phyloP scores from a whole-genome alignment of 2,329 filamentous ascomycete species.

The Colletotrichum noveboracense region DNA sequence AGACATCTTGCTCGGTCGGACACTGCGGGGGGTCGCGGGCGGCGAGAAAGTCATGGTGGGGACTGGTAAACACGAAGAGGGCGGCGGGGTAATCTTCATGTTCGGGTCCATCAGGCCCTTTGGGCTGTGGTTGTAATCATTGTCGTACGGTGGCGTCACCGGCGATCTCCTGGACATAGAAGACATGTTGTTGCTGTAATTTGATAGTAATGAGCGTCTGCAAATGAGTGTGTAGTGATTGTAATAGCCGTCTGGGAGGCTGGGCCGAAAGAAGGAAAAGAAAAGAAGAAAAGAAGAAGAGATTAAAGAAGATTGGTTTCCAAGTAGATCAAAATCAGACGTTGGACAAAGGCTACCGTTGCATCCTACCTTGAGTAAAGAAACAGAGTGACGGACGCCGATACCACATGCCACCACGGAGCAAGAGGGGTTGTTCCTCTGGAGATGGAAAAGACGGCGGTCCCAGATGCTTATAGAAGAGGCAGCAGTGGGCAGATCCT shows the following conservation, averaged over 20 bases:
- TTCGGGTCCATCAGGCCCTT: neutral
- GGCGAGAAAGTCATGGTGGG: slow-evolving; percentile 26
- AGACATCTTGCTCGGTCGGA: slow-evolving; percentile 26
- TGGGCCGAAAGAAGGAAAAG: neutral
- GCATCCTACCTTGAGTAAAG: neutral
- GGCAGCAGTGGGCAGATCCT: neutral
- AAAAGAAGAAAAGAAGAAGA: neutral
- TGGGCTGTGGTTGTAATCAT: neutral
- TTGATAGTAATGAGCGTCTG: neutral
- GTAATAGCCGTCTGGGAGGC: neutral
- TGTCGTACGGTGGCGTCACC: slow-evolving; percentile 17
- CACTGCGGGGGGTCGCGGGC: slow-evolving; percentile 25
- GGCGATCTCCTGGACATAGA: slow-evolving; percentile 6
- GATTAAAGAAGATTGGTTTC: neutral
- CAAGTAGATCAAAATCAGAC: neutral
- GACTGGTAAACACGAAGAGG: neutral
- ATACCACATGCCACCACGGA: slow-evolving; percentile 1
- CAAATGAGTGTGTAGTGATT: neutral
- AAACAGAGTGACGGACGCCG: neutral
- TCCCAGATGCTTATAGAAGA: slow-evolving; percentile 14
- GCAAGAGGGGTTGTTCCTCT: slow-evolving; percentile 1
- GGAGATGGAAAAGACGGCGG: slow-evolving; percentile 12
- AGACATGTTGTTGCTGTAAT: neutral
- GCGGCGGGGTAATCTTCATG: neutral
- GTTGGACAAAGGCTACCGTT: neutral